Conservation (phyloP, 371 early-diverging fungal species). For the Mortierella sp. region DNA sequence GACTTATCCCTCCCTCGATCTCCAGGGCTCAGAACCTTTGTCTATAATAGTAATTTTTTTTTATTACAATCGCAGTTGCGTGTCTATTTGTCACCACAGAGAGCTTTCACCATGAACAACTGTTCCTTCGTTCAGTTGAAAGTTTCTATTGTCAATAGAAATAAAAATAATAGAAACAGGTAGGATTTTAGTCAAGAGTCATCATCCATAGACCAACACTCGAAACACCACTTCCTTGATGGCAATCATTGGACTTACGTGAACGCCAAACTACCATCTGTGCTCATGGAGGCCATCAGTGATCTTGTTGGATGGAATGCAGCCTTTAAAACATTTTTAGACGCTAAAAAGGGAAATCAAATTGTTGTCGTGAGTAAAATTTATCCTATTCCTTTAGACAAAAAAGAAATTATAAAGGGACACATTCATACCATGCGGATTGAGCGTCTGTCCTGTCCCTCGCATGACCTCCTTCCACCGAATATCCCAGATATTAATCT, state of each 20-base stretch:
- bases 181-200: neutral
- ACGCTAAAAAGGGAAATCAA: neutral
- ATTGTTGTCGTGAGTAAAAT: neutral
- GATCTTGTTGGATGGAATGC: conserved; percentile 46
- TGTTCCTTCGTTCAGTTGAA: neutral
- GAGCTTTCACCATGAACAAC: neutral
- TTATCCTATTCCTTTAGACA: neutral
- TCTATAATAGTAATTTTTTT: no score
- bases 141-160: no score
- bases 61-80: no score
- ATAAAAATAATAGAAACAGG: no score
- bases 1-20: no score
- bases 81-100: neutral
- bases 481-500: conserved; percentile 54
- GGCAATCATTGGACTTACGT: conserved; percentile 18
- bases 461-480: conserved; percentile 52
- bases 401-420: neutral
- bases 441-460: conserved; percentile 43
- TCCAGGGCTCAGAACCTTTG: no score
- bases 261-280: conserved; percentile 40
- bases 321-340: conserved; percentile 40
- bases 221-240: neutral
- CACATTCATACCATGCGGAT: conserved; percentile 27
- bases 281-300: conserved; percentile 45
- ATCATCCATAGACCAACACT: neutral